A percentile compares a stretch with the other conserved stretches of the same genome.
Evolutionary conservation across 495 filamentous ascomycete genomes (phyloP).

Genomic region (Amniculicola lignicola): DNA sequence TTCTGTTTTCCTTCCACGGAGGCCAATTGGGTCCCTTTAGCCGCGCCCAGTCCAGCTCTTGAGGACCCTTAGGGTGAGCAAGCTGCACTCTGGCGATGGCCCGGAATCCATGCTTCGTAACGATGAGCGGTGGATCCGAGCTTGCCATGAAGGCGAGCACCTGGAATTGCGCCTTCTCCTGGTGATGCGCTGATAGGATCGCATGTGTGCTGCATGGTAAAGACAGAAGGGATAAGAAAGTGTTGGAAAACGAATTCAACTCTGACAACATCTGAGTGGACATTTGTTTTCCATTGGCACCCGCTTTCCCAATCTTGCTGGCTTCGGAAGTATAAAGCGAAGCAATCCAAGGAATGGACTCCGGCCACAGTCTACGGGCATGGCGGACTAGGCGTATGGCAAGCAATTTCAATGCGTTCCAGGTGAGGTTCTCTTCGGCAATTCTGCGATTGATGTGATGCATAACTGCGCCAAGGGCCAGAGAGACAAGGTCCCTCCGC

Average conservation of each 20-base stretch:
- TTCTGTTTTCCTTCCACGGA: slow-evolving; percentile 64
- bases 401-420: slow-evolving; percentile 4
- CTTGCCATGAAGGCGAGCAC: slow-evolving; percentile 60
- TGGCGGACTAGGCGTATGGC: slow-evolving; percentile 51
- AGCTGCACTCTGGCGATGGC: slow-evolving; percentile 59
- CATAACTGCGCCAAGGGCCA: slow-evolving; percentile 16
- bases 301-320: background rate
- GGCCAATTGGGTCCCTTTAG: slow-evolving; percentile 66
- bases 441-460: slow-evolving; percentile 15
- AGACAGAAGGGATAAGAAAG: slow-evolving; percentile 55
- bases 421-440: slow-evolving; percentile 1
- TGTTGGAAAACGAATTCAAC: slow-evolving; percentile 48
- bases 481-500: slow-evolving; percentile 5
- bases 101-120: slow-evolving; percentile 62
- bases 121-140: slow-evolving; percentile 53
- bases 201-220: slow-evolving; percentile 50
- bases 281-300: background rate
- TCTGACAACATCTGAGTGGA: background rate
- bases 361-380: slow-evolving; percentile 56
- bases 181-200: slow-evolving; percentile 48
- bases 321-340: slow-evolving; percentile 33
- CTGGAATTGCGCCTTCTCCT: slow-evolving; percentile 62
- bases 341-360: slow-evolving; percentile 50
- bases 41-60: slow-evolving; percentile 57
- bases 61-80: slow-evolving; percentile 58